Evolutionary conservation across 768 basidiomycete genomes (phyloP).

Genomic region (Serendipita sp.): DNA sequence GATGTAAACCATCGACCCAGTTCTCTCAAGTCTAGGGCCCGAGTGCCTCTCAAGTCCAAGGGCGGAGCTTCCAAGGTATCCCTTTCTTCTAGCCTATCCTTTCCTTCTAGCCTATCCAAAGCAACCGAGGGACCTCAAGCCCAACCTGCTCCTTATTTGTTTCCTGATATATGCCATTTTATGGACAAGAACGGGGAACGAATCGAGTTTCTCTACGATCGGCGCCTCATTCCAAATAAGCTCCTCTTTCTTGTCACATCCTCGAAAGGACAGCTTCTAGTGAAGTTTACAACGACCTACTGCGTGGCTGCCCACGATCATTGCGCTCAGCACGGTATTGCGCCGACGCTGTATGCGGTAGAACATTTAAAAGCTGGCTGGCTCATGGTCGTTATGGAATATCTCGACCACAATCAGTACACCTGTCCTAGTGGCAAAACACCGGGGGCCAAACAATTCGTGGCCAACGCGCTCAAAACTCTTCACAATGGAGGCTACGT

Average conservation of each 20-base stretch:
- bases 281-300: no score
- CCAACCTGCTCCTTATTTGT: no score
- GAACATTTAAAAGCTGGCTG: background rate
- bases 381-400: background rate
- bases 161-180: no score
- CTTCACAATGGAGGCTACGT: background rate
- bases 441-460: background rate
- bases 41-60: background rate
- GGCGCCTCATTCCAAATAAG: no score
- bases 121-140: no score
- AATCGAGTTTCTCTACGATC: no score
- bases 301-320: no score
- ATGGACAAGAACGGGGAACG: no score
- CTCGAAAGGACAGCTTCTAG: no score
- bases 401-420: background rate
- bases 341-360: background rate
- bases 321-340: no score
- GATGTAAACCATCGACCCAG: background rate
- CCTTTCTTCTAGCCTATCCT: background rate
- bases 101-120: no score
- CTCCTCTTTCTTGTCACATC: no score
- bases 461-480: background rate
- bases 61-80: conserved; percentile 11
- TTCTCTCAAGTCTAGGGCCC: background rate
- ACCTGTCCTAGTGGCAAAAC: background rate